Percentiles rank a stretch among this genome's conserved stretches.
These are phyloP conservation scores for Hypomontagnella submonticulosa DNA, from an alignment of 495 filamentous ascomycete species.

Conservation along the genomic window DNA sequence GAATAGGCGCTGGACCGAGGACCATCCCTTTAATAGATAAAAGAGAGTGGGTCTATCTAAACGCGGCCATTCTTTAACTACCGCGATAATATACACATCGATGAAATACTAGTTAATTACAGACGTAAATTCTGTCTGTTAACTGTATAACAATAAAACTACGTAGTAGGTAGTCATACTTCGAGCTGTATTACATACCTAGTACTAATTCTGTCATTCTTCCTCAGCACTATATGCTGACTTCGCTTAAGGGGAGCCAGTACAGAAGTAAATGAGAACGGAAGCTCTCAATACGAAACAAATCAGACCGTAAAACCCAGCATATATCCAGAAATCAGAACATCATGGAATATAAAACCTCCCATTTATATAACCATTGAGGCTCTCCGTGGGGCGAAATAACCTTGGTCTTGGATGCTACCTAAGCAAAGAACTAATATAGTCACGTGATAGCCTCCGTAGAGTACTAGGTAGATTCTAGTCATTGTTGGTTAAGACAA, in stretches of 20 bases:
- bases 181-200: no score
- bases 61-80: conserved; percentile 30
- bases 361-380: background rate
- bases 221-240: no score
- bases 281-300: no score
- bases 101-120: background rate
- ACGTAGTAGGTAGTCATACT: no score
- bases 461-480: background rate
- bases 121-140: background rate
- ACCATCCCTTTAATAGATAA: background rate
- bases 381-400: conserved; percentile 15
- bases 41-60: conserved; percentile 1
- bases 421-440: background rate
- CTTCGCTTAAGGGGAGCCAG: no score
- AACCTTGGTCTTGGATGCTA: conserved; percentile 9
- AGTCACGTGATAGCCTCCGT: background rate
- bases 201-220: no score
- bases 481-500: conserved; percentile 32
- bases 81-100: conserved; percentile 3
- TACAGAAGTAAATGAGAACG: no score
- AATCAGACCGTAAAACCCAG: background rate
- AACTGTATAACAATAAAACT: no score
- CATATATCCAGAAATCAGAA: background rate
- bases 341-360: background rate
- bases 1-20: conserved; percentile 21